These are phyloP conservation scores for Phyllosticta paracitricarpa DNA, from an alignment of 2,329 filamentous ascomycete species.

Conservation along the genomic window DNA sequence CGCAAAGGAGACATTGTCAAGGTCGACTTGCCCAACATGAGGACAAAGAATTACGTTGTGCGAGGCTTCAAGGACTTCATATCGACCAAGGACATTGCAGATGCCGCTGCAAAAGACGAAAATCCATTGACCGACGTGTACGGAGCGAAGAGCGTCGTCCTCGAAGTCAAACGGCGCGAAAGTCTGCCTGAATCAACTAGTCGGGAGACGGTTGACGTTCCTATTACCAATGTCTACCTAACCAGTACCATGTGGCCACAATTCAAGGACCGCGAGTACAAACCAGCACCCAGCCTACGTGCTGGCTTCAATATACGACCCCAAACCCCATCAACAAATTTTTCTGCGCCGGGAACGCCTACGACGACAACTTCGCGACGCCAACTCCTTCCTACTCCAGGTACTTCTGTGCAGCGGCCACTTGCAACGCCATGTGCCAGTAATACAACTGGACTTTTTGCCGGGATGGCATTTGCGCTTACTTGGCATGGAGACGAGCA, in stretches of 20 bases:
- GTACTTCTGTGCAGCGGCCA: constrained; percentile 18
- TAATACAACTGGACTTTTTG: constrained; percentile 47
- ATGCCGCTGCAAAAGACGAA: constrained; percentile 17
- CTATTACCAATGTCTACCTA: constrained; percentile 34
- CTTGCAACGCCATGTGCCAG: constrained; percentile 20
- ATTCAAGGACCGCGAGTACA: constrained; percentile 30
- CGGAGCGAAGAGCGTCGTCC: constrained; percentile 30
- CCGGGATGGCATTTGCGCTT: constrained; percentile 78
- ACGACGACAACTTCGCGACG: constrained; percentile 40
- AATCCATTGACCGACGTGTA: constrained; percentile 31
- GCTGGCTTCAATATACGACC: background rate
- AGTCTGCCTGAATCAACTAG: constrained; percentile 20
- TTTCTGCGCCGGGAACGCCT: constrained; percentile 24
- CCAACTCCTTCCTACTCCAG: background rate
- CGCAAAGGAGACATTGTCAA: constrained; percentile 36
- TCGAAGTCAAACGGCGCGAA: constrained; percentile 32
- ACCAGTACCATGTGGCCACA: constrained; percentile 33
- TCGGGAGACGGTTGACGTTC: constrained; percentile 26
- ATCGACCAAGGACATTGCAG: constrained; percentile 2
- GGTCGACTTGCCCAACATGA: constrained; percentile 35
- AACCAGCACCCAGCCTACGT: constrained; percentile 3
- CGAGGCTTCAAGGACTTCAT: constrained; percentile 31
- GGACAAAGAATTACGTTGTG: constrained; percentile 35
- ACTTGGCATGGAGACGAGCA: constrained; percentile 52
- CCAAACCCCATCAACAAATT: constrained; percentile 5